Conservation (phyloP, 805 yeast genomes). For the Candida lessepsii region DNA sequence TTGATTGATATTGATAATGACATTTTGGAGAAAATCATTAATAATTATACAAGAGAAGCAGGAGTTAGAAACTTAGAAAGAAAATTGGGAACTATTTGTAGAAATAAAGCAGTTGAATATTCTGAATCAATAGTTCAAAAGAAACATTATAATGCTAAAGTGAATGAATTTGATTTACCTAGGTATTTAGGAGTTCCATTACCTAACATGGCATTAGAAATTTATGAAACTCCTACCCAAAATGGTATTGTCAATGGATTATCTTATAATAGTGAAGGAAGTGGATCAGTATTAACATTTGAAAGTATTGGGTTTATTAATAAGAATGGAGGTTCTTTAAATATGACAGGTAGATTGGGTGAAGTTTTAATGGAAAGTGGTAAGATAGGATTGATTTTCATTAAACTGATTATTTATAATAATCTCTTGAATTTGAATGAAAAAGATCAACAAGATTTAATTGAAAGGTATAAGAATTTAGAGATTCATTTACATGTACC, state of each 20-base stretch:
- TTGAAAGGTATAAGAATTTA: slow-evolving; percentile 48
- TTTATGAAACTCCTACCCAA: slow-evolving; percentile 20
- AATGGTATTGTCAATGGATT: slow-evolving; percentile 84
- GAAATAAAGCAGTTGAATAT: slow-evolving; percentile 78
- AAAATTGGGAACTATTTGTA: slow-evolving; percentile 68
- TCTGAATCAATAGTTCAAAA: slow-evolving; percentile 27
- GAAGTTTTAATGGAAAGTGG: slow-evolving; percentile 80
- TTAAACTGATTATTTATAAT: slow-evolving; percentile 52
- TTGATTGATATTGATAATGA: slow-evolving; percentile 49
- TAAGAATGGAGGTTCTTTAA: slow-evolving; percentile 45
- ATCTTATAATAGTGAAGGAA: slow-evolving; percentile 83
- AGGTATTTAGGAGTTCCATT: slow-evolving; percentile 69
- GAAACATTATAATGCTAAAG: slow-evolving; percentile 35
- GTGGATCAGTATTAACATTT: slow-evolving; percentile 76
- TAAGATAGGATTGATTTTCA: slow-evolving; percentile 72
- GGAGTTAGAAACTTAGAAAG: slow-evolving; percentile 85
- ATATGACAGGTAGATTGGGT: slow-evolving; percentile 80
- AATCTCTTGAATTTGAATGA: slow-evolving; percentile 31
- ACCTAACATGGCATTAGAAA: slow-evolving; percentile 34
- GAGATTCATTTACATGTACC: slow-evolving; percentile 59
- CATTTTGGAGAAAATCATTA: slow-evolving; percentile 60
- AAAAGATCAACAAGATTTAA: slow-evolving; percentile 26
- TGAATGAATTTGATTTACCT: slow-evolving; percentile 56
- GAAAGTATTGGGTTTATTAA: slow-evolving; percentile 63
- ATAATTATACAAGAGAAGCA: slow-evolving; percentile 76